phyloP scores from a whole-genome alignment of 768 basidiomycete genomes.

The Strobilomyces dryophilus region DNA sequence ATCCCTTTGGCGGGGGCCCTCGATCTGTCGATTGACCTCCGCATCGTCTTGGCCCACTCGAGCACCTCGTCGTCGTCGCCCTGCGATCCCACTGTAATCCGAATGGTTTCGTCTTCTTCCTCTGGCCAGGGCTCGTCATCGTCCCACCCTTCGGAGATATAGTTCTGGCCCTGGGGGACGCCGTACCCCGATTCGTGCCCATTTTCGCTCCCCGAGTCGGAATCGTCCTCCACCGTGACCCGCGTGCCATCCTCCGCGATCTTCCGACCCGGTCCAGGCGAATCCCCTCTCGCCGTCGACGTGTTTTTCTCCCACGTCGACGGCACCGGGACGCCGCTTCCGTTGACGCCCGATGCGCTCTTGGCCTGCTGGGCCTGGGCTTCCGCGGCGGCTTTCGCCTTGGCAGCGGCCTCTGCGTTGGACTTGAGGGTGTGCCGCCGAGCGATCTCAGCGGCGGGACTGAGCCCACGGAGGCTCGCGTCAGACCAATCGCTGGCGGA shows the following conservation, averaged over 20 bases:
- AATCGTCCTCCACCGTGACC: slow-evolving; percentile 70
- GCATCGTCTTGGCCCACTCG: slow-evolving; percentile 73
- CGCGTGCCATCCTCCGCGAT: slow-evolving; percentile 66
- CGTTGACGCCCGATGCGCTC: slow-evolving; percentile 21
- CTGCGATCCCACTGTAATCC: slow-evolving; percentile 26
- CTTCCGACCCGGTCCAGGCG: slow-evolving; percentile 40
- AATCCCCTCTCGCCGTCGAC: slow-evolving; percentile 46
- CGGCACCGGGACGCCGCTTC: slow-evolving; percentile 38
- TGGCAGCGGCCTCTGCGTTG: slow-evolving; percentile 52
- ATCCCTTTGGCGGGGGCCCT: slow-evolving; percentile 77
- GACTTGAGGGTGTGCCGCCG: slow-evolving; percentile 89
- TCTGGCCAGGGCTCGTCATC: slow-evolving; percentile 79
- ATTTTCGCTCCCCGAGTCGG: slow-evolving; percentile 52
- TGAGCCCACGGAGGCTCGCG: slow-evolving; percentile 64
- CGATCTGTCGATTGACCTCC: slow-evolving; percentile 66
- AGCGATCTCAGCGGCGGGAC: slow-evolving; percentile 87
- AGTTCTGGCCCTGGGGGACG: slow-evolving; percentile 32
- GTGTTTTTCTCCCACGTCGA: slow-evolving; percentile 85
- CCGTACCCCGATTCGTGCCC: slow-evolving; percentile 39
- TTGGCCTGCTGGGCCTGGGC: slow-evolving; percentile 24
- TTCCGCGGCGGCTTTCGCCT: slow-evolving; percentile 33
- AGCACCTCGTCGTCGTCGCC: slow-evolving; percentile 56
- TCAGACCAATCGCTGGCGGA: slow-evolving; percentile 52
- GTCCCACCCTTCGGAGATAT: slow-evolving; percentile 65
- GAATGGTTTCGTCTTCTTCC: slow-evolving; percentile 71